Percentiles rank a stretch among this genome's conserved stretches.
Conservation (phyloP, 164 flowering plant genomes). For the Magnolia officinalis region DNA sequence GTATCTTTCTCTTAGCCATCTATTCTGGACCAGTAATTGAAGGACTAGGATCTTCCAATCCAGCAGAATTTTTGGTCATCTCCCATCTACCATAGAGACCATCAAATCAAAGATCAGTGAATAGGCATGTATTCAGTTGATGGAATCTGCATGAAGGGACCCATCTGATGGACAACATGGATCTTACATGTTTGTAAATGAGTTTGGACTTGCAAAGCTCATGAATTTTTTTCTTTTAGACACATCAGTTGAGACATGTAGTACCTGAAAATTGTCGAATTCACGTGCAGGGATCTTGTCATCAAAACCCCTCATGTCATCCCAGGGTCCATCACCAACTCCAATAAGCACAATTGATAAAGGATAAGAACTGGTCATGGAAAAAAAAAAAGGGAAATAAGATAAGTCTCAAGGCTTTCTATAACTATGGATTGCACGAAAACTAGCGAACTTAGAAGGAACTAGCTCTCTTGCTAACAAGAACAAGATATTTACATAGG, state of each 20-base stretch:
- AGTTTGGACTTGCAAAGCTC: neutral
- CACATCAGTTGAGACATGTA: neutral
- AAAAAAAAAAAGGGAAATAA: neutral
- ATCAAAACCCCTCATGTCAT: slow-evolving; percentile 73
- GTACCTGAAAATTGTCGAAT: slow-evolving; percentile 79
- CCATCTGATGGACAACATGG: too few species aligned
- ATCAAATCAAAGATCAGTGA: neutral
- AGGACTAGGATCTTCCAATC: too few species aligned
- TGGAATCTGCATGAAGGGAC: too few species aligned
- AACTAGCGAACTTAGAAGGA: neutral
- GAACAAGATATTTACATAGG: neutral
- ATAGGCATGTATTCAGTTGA: neutral
- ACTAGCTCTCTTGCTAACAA: neutral
- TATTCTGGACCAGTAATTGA: too few species aligned
- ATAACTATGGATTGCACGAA: neutral
- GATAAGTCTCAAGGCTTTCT: neutral
- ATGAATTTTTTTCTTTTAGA: neutral
- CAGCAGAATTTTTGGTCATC: too few species aligned
- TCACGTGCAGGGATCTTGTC: slow-evolving; percentile 66
- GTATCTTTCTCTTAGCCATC: too few species aligned
- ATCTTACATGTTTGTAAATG: too few species aligned
- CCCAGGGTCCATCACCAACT: slow-evolving; percentile 92
- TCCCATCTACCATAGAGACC: too few species aligned
- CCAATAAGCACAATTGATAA: slow-evolving; percentile 71
- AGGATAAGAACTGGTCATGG: slow-evolving; percentile 30